A percentile compares a stretch with the other conserved stretches of the same genome.
Evolutionary conservation across 306 rosid genomes (phyloP).

Genomic region (Pachyrhizus erosus): DNA sequence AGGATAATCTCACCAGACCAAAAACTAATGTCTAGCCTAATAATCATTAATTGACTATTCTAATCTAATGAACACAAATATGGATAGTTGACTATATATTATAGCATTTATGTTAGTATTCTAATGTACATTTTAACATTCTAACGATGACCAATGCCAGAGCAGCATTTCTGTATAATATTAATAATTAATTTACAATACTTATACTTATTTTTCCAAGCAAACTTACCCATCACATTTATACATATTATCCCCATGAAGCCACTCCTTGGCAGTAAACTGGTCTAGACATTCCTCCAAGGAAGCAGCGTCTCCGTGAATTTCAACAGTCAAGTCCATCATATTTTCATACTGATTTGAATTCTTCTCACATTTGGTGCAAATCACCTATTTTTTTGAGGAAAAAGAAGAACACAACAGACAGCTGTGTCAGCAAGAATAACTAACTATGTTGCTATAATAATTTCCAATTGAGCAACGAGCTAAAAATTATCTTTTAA

Average conservation of each 20-base stretch:
- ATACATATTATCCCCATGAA: slow-evolving; percentile 94
- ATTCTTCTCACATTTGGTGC: slow-evolving; percentile 75
- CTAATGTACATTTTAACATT: neutral
- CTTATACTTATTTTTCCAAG: slow-evolving; percentile 37
- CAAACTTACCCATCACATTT: slow-evolving; percentile 93
- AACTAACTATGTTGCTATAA: neutral
- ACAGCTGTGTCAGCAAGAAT: slow-evolving; percentile 14
- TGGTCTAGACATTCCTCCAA: slow-evolving; percentile 95
- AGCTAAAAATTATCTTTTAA: slow-evolving; percentile 12
- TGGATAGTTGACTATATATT: neutral
- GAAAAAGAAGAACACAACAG: neutral
- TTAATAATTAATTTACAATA: slow-evolving; percentile 1
- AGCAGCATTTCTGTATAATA: neutral
- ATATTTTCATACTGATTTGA: slow-evolving; percentile 92
- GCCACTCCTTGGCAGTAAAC: slow-evolving; percentile 85
- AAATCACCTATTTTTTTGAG: slow-evolving; percentile 66
- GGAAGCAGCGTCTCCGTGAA: slow-evolving; percentile 92
- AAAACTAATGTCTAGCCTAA: neutral
- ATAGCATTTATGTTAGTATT: neutral
- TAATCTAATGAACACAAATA: neutral
- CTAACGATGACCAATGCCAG: neutral
- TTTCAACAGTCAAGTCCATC: slow-evolving; percentile 99
- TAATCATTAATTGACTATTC: neutral
- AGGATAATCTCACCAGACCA: neutral
- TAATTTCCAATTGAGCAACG: neutral